These are phyloP conservation scores for Penicillium sp. DNA, from an alignment of 2,329 filamentous ascomycete species.

Conservation along the genomic window DNA sequence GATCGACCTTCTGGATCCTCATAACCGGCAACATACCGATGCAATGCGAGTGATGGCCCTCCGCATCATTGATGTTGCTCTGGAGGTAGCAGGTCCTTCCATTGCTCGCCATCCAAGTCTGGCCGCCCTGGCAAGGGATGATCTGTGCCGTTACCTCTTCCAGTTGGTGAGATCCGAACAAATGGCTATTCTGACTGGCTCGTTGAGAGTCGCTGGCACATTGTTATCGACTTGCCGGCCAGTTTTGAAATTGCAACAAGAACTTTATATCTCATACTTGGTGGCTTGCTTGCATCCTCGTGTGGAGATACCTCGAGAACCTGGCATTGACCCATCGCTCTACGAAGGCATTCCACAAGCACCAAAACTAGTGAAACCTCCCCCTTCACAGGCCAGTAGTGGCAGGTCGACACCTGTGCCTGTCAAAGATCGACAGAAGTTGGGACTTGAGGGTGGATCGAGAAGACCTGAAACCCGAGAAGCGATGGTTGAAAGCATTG, in stretches of 20 bases:
- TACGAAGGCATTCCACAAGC: slow-evolving; percentile 92
- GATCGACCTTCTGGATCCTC: slow-evolving; percentile 88
- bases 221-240: slow-evolving; percentile 83
- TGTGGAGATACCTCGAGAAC: slow-evolving; percentile 88
- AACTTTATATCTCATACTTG: slow-evolving; percentile 89
- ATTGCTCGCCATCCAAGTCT: slow-evolving; percentile 89
- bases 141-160: slow-evolving; percentile 89
- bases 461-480: slow-evolving; percentile 93
- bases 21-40: slow-evolving; percentile 88
- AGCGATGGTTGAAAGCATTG: slow-evolving; percentile 96
- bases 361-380: slow-evolving; percentile 78
- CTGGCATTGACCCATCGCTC: slow-evolving; percentile 82
- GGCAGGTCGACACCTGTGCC: slow-evolving; percentile 86
- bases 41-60: slow-evolving; percentile 96
- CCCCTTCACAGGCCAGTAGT: slow-evolving; percentile 69
- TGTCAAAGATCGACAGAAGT: slow-evolving; percentile 84
- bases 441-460: slow-evolving; percentile 86
- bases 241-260: slow-evolving; percentile 92
- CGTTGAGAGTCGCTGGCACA: slow-evolving; percentile 85
- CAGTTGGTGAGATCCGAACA: slow-evolving; percentile 95
- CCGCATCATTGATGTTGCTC: slow-evolving; percentile 91
- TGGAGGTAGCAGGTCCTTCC: slow-evolving; percentile 92
- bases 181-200: slow-evolving; percentile 89
- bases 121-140: slow-evolving; percentile 83
- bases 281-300: slow-evolving; percentile 89